Evolutionary conservation across 2,329 filamentous ascomycete species (phyloP).

Genomic region (Phoma sp.): DNA sequence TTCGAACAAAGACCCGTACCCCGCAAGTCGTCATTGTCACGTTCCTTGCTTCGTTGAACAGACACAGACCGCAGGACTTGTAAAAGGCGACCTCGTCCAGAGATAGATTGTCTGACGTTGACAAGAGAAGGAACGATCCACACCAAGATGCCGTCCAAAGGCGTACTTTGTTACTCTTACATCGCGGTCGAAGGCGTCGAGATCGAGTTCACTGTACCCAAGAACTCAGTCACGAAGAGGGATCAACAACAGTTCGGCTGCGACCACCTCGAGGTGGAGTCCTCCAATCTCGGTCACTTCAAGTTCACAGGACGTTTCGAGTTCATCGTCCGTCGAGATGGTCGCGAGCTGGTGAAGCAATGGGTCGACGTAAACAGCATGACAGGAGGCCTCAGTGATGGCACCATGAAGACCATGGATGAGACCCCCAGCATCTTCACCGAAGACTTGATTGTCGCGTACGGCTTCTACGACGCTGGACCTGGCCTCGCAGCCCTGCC

Average conservation of each 20-base stretch:
- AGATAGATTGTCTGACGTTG: background rate
- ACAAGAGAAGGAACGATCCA: background rate
- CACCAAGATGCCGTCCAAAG: constrained; percentile 44
- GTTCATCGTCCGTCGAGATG: constrained; percentile 49
- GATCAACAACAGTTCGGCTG: constrained; percentile 47
- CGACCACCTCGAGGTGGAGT: constrained; percentile 56
- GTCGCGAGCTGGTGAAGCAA: constrained; percentile 51
- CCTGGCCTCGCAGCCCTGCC: constrained; percentile 51
- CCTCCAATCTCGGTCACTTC: constrained; percentile 52
- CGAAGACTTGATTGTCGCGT: constrained; percentile 51
- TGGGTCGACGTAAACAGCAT: constrained; percentile 56
- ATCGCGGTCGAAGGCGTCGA: constrained; percentile 48
- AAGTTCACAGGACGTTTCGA: constrained; percentile 55
- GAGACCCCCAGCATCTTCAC: constrained; percentile 38
- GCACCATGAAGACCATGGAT: constrained; percentile 46
- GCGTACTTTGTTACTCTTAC: constrained; percentile 43
- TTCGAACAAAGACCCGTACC: constrained; percentile 12
- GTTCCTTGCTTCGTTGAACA: background rate
- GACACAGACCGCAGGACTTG: background rate
- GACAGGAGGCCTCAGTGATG: constrained; percentile 52
- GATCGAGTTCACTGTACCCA: constrained; percentile 56
- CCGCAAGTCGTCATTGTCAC: constrained; percentile 11
- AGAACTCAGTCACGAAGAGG: constrained; percentile 36
- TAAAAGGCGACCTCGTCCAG: background rate
- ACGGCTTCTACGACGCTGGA: constrained; percentile 59